Conservation (phyloP, 2,329 filamentous ascomycete species). For the Fusarium annulatum region DNA sequence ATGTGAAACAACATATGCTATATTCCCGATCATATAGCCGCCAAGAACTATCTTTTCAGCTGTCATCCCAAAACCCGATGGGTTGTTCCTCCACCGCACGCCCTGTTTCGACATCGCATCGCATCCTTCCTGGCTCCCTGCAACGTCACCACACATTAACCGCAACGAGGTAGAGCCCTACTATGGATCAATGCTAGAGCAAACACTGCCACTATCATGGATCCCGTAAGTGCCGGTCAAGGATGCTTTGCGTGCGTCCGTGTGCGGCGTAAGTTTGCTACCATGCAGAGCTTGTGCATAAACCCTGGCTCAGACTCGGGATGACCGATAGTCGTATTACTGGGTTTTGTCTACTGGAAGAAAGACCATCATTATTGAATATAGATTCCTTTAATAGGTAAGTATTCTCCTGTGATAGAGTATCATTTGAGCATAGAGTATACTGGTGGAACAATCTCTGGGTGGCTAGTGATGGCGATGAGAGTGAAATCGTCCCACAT, state of each 20-base stretch:
- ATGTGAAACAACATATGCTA: background rate
- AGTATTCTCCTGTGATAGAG: background rate
- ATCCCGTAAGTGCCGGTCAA: background rate
- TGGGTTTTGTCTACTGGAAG: conserved; percentile 2
- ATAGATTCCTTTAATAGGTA: background rate
- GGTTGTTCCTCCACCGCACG: background rate
- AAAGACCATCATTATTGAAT: background rate
- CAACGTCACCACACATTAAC: conserved; percentile 15
- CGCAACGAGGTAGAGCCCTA: conserved; percentile 9
- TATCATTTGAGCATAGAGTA: background rate
- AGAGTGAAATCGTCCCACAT: background rate
- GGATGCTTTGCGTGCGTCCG: background rate
- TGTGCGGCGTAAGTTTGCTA: background rate
- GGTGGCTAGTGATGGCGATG: background rate
- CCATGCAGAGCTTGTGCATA: background rate
- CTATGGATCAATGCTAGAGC: background rate
- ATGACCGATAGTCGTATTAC: conserved; percentile 14
- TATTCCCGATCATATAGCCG: background rate
- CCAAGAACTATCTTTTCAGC: background rate
- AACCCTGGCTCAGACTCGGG: conserved; percentile 7
- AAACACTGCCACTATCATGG: conserved; percentile 5
- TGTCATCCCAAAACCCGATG: background rate
- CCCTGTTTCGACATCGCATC: conserved; percentile 1
- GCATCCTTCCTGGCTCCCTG: background rate
- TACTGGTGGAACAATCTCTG: background rate